Conservation (phyloP, 2,329 filamentous ascomycete genomes). For the Clonostachys sp. region DNA sequence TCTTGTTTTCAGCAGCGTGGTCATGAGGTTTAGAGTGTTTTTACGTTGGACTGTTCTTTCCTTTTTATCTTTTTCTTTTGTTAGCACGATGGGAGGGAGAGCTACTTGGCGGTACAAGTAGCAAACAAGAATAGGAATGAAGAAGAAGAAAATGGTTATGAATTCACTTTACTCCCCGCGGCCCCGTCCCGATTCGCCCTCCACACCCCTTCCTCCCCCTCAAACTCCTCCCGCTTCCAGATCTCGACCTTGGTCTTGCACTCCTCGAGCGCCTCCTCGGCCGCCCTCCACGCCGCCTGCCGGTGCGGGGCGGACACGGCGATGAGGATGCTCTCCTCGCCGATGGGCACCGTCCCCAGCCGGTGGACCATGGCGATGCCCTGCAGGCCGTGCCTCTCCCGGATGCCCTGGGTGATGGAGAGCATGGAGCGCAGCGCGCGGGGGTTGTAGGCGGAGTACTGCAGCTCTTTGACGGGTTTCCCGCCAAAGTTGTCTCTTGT, state of each 20-base stretch:
- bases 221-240: constrained; percentile 92
- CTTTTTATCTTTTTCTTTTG: not conserved
- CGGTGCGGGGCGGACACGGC: constrained; percentile 81
- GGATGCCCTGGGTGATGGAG: constrained; percentile 54
- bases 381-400: constrained; percentile 58
- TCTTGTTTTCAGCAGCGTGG: no score
- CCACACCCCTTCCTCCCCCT: constrained; percentile 74
- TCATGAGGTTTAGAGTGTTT: not conserved
- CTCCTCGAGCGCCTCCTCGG: constrained; percentile 82
- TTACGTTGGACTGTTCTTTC: not conserved
- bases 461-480: constrained; percentile 68
- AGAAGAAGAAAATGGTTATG: constrained; percentile 2
- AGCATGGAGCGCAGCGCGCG: constrained; percentile 67
- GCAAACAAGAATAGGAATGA: not conserved
- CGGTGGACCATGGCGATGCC: constrained; percentile 80
- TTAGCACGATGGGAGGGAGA: no score
- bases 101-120: no score
- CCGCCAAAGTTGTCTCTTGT: constrained; percentile 71
- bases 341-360: constrained; percentile 78
- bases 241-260: constrained; percentile 89
- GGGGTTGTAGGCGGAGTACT: constrained; percentile 70
- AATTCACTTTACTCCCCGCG: constrained; percentile 42
- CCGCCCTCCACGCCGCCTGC: constrained; percentile 79
- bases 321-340: constrained; percentile 91
- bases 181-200: constrained; percentile 78